These are phyloP conservation scores for Tetragonia tetragonoides DNA, from an alignment of 148 eudicot genomes.

Conservation along the genomic window DNA sequence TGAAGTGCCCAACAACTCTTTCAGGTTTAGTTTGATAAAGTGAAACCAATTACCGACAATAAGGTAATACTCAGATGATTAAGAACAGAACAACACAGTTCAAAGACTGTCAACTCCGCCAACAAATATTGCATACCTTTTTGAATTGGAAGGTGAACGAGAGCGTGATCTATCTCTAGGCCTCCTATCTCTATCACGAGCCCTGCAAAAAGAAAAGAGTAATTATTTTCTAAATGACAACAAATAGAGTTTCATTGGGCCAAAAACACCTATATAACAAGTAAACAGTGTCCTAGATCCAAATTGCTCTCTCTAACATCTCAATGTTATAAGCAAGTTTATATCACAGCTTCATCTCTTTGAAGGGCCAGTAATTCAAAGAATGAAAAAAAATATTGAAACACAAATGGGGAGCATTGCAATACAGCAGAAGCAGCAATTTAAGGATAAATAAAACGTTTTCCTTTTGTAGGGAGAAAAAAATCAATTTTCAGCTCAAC, in stretches of 20 bases:
- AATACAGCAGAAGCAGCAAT: background rate
- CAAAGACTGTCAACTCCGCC: background rate
- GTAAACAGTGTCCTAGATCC: background rate
- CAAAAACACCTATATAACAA: background rate
- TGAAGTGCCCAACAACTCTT: background rate
- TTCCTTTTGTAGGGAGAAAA: background rate
- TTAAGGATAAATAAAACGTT: background rate
- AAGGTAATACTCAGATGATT: background rate
- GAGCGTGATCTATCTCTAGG: slow-evolving; percentile 55
- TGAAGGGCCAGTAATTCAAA: background rate
- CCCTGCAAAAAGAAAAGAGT: slow-evolving; percentile 35
- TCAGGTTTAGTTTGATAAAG: background rate
- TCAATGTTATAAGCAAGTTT: background rate
- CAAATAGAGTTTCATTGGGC: background rate
- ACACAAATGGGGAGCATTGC: background rate
- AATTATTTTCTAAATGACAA: background rate
- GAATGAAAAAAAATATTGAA: background rate
- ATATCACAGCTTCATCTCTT: background rate
- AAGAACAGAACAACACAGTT: background rate
- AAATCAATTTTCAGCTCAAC: background rate
- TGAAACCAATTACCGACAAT: background rate
- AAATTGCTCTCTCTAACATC: background rate
- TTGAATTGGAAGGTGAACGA: slow-evolving; percentile 49
- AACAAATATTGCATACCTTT: slow-evolving; percentile 33
- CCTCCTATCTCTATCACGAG: slow-evolving; percentile 54